phyloP scores from a whole-genome alignment of 495 filamentous ascomycete species.

The Xylaria intraflava region DNA sequence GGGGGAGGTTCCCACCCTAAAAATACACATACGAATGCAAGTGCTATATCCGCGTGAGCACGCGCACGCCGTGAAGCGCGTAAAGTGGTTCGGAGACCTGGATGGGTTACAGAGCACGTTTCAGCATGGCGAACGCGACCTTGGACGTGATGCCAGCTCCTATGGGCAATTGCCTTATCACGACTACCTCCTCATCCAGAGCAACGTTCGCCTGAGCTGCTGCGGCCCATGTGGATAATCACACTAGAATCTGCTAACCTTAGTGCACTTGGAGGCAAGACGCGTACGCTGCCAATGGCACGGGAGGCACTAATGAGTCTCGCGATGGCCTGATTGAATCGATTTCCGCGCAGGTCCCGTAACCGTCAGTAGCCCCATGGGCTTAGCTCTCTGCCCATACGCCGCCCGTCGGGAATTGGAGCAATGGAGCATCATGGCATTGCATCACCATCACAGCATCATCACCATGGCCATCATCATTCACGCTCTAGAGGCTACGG shows the following conservation, averaged over 20 bases:
- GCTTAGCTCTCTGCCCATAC: too few relatives aligned
- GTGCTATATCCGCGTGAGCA: background rate
- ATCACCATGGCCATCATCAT: background rate
- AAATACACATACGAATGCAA: too few relatives aligned
- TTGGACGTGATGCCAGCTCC: background rate
- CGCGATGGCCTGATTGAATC: background rate
- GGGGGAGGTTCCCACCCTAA: too few relatives aligned
- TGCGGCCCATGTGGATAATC: too few relatives aligned
- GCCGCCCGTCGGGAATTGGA: background rate
- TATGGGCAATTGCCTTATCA: background rate
- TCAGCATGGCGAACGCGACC: conserved; percentile 3
- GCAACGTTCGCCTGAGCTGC: too few relatives aligned
- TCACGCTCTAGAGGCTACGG: too few relatives aligned
- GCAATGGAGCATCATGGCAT: background rate
- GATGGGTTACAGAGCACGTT: background rate
- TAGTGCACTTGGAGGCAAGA: too few relatives aligned
- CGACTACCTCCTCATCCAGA: too few relatives aligned
- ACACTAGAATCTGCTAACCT: too few relatives aligned
- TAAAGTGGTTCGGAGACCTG: conserved; percentile 10
- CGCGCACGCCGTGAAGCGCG: conserved; percentile 7
- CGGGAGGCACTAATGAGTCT: too few relatives aligned
- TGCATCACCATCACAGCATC: background rate
- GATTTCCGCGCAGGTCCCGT: background rate
- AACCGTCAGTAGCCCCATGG: too few relatives aligned
- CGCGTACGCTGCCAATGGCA: too few relatives aligned